Evolutionary conservation across 148 eudicot species (phyloP).

Genomic region (Diospyros lotus): DNA sequence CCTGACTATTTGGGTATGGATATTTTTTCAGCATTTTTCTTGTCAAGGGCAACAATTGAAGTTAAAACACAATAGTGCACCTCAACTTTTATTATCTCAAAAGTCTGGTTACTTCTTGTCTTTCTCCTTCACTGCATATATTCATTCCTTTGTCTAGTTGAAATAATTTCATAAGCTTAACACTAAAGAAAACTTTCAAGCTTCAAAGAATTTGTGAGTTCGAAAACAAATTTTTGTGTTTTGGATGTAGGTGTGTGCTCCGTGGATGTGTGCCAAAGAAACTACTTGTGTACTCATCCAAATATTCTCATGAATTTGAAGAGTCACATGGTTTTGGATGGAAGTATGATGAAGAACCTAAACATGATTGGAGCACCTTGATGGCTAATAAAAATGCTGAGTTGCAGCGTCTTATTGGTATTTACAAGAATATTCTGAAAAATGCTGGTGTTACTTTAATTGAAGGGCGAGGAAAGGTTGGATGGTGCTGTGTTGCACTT

Average conservation of each 20-base stretch:
- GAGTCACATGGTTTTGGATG: constrained; percentile 95
- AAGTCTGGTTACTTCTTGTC: too few relatives aligned
- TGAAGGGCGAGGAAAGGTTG: constrained; percentile 99
- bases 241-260: constrained; percentile 74
- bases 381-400: constrained; percentile 98
- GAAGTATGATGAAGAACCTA: constrained; percentile 83
- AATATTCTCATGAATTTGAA: constrained; percentile 90
- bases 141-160: too few relatives aligned
- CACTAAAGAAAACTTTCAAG: neutral
- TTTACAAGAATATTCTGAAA: constrained; percentile 79
- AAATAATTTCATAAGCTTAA: too few relatives aligned
- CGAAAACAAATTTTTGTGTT: constrained; percentile 6
- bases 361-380: constrained; percentile 94
- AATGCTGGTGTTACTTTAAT: constrained; percentile 72
- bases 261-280: constrained; percentile 99
- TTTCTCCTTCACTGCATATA: too few relatives aligned
- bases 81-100: too few relatives aligned
- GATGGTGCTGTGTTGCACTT: constrained; percentile 4
- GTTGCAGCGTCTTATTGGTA: constrained; percentile 86
- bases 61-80: too few relatives aligned
- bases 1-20: too few relatives aligned
- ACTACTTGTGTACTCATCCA: constrained; percentile 84
- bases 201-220: neutral
- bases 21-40: too few relatives aligned
- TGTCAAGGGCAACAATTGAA: too few relatives aligned